A percentile compares a stretch with the other conserved stretches of the same genome.
phyloP scores from a whole-genome alignment of 768 basidiomycete genomes.

The Mycena vitilis region DNA sequence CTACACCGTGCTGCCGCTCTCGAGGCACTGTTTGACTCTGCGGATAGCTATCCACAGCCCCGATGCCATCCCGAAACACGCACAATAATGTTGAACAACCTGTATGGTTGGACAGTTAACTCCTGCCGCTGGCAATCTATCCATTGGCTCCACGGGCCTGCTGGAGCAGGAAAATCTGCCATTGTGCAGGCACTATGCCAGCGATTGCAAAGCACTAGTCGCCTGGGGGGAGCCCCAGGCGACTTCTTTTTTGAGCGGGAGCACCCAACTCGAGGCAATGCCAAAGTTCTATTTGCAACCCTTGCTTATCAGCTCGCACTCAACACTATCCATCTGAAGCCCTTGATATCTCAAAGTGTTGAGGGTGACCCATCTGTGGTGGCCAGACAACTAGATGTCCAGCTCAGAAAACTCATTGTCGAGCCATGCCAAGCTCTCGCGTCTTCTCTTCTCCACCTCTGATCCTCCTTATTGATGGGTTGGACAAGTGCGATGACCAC shows the following conservation, averaged over 20 bases:
- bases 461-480: not conserved
- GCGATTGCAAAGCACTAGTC: too few species aligned
- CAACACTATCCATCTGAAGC: too few species aligned
- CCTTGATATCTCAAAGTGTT: too few species aligned
- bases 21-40: slow-evolving; percentile 4
- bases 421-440: not conserved
- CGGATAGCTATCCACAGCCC: slow-evolving; percentile 1
- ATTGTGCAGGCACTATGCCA: too few species aligned
- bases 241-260: too few species aligned
- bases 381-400: not conserved
- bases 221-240: too few species aligned
- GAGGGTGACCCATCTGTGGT: not conserved
- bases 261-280: too few species aligned
- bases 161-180: not conserved
- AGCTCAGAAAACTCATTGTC: not conserved
- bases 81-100: not conserved
- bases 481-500: slow-evolving; percentile 1
- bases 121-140: too few species aligned
- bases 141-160: slow-evolving; percentile 6
- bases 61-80: slow-evolving; percentile 12
- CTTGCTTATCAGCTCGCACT: too few species aligned
- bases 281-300: too few species aligned
- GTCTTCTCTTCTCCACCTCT: not conserved
- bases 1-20: not conserved
- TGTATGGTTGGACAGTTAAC: not conserved